A percentile compares a stretch with the other conserved stretches of the same genome.
Conservation (phyloP, 257 asterid species). For the Solanum tarijense region DNA sequence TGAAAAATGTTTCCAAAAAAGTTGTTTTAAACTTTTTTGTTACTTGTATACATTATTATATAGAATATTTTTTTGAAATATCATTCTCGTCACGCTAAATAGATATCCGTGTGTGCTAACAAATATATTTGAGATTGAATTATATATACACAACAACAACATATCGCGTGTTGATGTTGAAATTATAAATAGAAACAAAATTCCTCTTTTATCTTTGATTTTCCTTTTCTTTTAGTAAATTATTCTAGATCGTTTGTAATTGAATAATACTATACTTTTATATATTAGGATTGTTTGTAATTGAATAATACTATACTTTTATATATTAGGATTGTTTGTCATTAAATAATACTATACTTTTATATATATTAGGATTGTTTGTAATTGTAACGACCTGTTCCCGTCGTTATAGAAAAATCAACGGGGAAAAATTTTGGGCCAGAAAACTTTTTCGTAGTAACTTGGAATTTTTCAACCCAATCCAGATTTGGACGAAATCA, state of each 20-base stretch:
- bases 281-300: background rate
- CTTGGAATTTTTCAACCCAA: no score
- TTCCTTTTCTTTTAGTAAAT: background rate
- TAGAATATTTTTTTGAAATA: no score
- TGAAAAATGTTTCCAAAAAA: no score
- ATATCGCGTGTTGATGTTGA: background rate
- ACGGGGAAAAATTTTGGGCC: no score
- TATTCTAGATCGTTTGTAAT: background rate
- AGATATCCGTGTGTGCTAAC: no score
- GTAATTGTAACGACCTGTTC: no score
- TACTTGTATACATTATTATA: background rate
- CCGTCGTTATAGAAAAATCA: no score
- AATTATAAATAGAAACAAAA: background rate
- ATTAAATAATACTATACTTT: background rate
- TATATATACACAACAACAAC: background rate
- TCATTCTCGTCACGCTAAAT: background rate
- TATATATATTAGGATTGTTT: background rate
- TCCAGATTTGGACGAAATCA: no score
- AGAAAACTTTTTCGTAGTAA: no score
- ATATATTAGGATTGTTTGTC: background rate
- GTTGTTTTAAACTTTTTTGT: background rate
- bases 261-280: no score
- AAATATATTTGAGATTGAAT: no score
- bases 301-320: background rate
- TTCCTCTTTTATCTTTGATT: background rate